Percentiles rank a stretch among this genome's conserved stretches.
Conservation (phyloP, 495 filamentous ascomycete species). For the Staphylotrichum tortipilum region DNA sequence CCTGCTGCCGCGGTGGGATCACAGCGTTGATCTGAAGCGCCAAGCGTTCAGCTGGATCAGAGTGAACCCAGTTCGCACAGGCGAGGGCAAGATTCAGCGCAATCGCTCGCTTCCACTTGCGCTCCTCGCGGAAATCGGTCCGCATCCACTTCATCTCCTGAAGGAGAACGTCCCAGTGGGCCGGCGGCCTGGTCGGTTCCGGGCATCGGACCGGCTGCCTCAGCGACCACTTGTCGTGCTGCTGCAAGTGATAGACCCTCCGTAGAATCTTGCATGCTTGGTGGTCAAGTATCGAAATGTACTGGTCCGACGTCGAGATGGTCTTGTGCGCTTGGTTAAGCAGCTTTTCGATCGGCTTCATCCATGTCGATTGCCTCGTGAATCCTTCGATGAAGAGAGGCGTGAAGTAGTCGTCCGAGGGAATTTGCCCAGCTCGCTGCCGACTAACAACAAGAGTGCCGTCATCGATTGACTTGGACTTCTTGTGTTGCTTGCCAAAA, state of each 20-base stretch:
- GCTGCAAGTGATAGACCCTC: slow-evolving; percentile 80
- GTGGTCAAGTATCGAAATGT: slow-evolving; percentile 66
- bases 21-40: slow-evolving; percentile 56
- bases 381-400: slow-evolving; percentile 70
- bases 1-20: slow-evolving; percentile 28
- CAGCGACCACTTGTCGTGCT: slow-evolving; percentile 81
- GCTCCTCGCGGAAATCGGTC: slow-evolving; percentile 87
- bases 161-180: slow-evolving; percentile 78
- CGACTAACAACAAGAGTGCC: slow-evolving; percentile 23
- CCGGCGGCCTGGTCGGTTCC: slow-evolving; percentile 65
- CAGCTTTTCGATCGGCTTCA: slow-evolving; percentile 57
- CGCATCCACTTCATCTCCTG: slow-evolving; percentile 96
- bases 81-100: slow-evolving; percentile 67
- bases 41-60: slow-evolving; percentile 50
- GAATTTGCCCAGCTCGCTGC: slow-evolving; percentile 33
- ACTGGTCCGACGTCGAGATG: slow-evolving; percentile 66
- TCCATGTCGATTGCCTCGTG: slow-evolving; percentile 47
- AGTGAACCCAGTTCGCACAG: slow-evolving; percentile 72
- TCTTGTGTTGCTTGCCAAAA: slow-evolving; percentile 53
- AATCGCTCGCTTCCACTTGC: slow-evolving; percentile 82
- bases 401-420: slow-evolving; percentile 65
- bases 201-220: slow-evolving; percentile 70
- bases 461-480: slow-evolving; percentile 17
- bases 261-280: slow-evolving; percentile 77
- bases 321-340: slow-evolving; percentile 72